phyloP scores from a whole-genome alignment of 805 yeast species.

The Candida nonsorbophila region DNA sequence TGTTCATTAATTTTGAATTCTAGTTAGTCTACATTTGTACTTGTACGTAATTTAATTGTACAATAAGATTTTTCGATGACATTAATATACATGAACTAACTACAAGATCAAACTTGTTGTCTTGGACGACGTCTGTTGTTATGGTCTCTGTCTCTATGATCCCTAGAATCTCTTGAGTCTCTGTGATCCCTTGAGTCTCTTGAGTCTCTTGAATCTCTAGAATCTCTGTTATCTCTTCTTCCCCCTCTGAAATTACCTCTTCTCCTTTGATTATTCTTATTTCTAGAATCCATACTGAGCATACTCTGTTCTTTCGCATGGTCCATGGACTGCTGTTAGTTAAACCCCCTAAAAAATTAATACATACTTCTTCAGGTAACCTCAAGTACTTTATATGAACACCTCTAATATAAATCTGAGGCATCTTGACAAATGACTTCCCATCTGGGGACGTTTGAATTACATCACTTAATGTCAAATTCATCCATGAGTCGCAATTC shows the following conservation, averaged over 20 bases:
- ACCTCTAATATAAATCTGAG: slow-evolving; percentile 81
- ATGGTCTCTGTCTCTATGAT: background rate
- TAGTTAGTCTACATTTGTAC: background rate
- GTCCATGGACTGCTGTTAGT: slow-evolving; percentile 47
- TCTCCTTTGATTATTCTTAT: slow-evolving; percentile 39
- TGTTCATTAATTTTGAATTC: background rate
- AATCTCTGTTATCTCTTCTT: slow-evolving; percentile 1
- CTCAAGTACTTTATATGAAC: slow-evolving; percentile 74
- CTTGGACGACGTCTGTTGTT: background rate
- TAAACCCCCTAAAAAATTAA: slow-evolving; percentile 1
- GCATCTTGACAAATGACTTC: slow-evolving; percentile 54
- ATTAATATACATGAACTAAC: background rate
- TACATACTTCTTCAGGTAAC: slow-evolving; percentile 51
- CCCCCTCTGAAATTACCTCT: slow-evolving; percentile 17
- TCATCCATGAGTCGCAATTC: slow-evolving; percentile 95
- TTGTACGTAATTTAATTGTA: background rate
- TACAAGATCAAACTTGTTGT: too few relatives aligned
- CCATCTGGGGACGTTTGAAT: slow-evolving; percentile 61
- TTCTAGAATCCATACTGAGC: slow-evolving; percentile 45
- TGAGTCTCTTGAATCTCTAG: background rate
- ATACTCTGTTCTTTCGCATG: slow-evolving; percentile 64
- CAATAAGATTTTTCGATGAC: background rate
- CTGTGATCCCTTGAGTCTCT: background rate
- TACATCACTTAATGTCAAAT: slow-evolving; percentile 75
- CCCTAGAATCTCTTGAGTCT: background rate